These are phyloP conservation scores for Monosporascus sp. DNA, from an alignment of 2,329 filamentous ascomycete species.

Conservation along the genomic window DNA sequence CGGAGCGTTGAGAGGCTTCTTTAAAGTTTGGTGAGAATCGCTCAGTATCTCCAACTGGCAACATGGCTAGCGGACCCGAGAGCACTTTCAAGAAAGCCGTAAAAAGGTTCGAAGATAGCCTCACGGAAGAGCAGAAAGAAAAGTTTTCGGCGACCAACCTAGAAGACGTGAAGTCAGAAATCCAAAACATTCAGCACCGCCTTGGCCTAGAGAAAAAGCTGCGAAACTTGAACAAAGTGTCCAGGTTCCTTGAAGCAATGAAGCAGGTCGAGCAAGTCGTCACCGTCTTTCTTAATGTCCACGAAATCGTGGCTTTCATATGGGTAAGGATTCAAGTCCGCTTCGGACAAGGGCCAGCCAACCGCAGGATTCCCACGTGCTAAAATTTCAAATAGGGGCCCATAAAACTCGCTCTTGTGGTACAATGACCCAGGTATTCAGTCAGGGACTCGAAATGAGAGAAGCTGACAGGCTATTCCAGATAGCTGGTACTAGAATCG, in stretches of 20 bases:
- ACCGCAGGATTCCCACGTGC: background rate
- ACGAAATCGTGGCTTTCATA: conserved; percentile 13
- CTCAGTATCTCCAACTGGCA: too few relatives aligned
- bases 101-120: conserved; percentile 1
- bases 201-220: conserved; percentile 11
- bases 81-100: background rate
- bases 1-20: too few relatives aligned
- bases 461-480: background rate
- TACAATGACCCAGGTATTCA: background rate
- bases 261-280: conserved; percentile 15
- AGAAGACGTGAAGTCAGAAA: conserved; percentile 6
- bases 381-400: conserved; percentile 1
- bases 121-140: conserved; percentile 6
- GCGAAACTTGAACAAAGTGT: conserved; percentile 11
- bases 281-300: conserved; percentile 15
- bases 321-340: conserved; percentile 10
- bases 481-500: conserved; percentile 6
- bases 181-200: conserved; percentile 6
- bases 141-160: conserved; percentile 5
- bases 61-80: too few relatives aligned
- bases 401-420: conserved; percentile 9
- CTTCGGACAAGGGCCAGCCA: background rate
- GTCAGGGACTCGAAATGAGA: background rate
- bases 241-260: conserved; percentile 18
- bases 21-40: too few relatives aligned